Evolutionary conservation across 1,139 yeast genomes (phyloP), one percentile per base, ranked within the genome.

Genomic region (Kodamaea sp.): DNA sequence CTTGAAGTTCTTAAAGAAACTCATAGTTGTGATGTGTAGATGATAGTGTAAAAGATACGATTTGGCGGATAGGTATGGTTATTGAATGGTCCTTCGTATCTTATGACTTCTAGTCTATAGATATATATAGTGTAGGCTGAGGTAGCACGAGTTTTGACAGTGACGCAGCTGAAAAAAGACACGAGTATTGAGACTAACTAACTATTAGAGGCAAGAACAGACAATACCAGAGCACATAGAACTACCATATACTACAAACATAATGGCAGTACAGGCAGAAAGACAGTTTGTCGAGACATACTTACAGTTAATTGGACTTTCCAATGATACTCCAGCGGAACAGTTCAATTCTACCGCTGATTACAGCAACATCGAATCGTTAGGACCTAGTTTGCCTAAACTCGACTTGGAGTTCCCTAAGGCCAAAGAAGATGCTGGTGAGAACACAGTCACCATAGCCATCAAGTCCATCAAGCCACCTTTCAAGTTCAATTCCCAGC

Each of bases 401-500:
- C 44, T 59, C 26, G 47, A 50, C 14, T 51, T 47, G 22, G 49
- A 51, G 1, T 57, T 70, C 26, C 76, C 76, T 4, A 35, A 39
- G 22, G 14, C 39, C 26, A 16, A 19, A 16, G 32, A 27, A 3
- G 28, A 29, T 4, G 35, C 31, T 6, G 28, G 39, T 11, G 37
- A 38, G 5, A 34, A 35, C n/a, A 28, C 45, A 9, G 40, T 51
- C 12, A 35, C 41, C 4, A 43, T 69, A 15, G 48, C 55, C 2
- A 57, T 70, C 48, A 69, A 69, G 48, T 67, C 74, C 16, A 68
- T 70, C 34, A 66, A 64, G 38, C 75, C 76, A 1, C 76, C 76
- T 1, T 63, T 47, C 52, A 68, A 64, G 47, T 69, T 70, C 46
- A 49, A 51, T 16, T 42, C 57, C 3, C 59, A 45, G 28, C 47